Conservation (phyloP, 2,329 filamentous ascomycete genomes). For the Pseudogymnoascus sp. region DNA sequence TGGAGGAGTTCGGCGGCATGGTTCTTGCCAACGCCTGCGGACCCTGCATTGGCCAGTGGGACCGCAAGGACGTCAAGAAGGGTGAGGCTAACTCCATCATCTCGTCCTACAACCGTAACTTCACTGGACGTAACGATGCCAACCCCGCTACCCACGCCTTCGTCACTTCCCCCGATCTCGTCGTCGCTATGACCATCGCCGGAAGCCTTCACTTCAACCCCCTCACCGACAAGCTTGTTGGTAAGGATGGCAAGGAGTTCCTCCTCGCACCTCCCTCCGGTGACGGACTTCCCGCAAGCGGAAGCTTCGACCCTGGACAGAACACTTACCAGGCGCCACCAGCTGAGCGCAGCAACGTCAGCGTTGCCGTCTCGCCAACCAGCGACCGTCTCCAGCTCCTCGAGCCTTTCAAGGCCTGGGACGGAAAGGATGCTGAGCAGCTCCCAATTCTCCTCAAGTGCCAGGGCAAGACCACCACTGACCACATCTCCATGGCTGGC, state of each 20-base stretch:
- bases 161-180: conserved; percentile 82
- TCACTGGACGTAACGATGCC: conserved; percentile 93
- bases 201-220: conserved; percentile 91
- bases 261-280: conserved; percentile 73
- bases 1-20: conserved; percentile 92
- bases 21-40: conserved; percentile 94
- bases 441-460: conserved; percentile 94
- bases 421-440: conserved; percentile 79
- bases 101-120: conserved; percentile 99
- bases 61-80: conserved; percentile 88
- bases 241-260: conserved; percentile 95
- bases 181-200: conserved; percentile 77
- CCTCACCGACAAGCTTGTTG: conserved; percentile 82
- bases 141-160: conserved; percentile 94
- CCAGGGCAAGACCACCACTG: conserved; percentile 91
- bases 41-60: conserved; percentile 92
- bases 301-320: conserved; percentile 76
- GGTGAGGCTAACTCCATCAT: conserved; percentile 93
- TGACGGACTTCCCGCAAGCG: conserved; percentile 67
- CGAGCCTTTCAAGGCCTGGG: conserved; percentile 76
- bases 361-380: conserved; percentile 75
- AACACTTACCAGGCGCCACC: conserved; percentile 97
- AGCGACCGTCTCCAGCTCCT: conserved; percentile 95
- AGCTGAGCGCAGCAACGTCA: conserved; percentile 62
- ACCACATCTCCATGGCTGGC: conserved; percentile 95